Percentiles rank a stretch among this genome's conserved stretches.
These are phyloP conservation scores for Rhazya stricta DNA, from an alignment of 257 asterid species.

Conservation along the genomic window DNA sequence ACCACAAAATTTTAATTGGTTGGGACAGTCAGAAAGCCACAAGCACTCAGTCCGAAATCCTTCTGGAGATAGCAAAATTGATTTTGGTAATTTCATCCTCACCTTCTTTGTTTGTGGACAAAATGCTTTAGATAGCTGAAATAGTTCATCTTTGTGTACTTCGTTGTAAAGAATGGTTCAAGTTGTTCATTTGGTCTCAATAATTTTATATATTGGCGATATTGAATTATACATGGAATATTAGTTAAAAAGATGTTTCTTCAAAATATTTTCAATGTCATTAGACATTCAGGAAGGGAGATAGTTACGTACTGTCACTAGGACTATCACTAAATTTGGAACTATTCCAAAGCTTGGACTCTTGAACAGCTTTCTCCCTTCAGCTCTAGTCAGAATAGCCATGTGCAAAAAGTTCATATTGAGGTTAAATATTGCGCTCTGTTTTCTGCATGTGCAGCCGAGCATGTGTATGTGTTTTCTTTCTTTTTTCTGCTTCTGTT, in stretches of 20 bases:
- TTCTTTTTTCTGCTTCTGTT: not conserved
- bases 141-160: not conserved
- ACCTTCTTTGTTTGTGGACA: conserved; percentile 4
- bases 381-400: not conserved
- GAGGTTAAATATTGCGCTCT: not conserved
- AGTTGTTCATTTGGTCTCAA: not conserved
- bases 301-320: not conserved
- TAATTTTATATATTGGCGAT: not conserved
- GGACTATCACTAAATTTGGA: not conserved
- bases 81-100: conserved; percentile 45
- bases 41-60: conserved; percentile 32
- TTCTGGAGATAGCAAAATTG: conserved; percentile 32
- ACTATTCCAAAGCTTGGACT: not conserved
- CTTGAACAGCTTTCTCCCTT: not conserved
- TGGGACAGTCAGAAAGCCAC: conserved; percentile 35
- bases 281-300: conserved; percentile 2
- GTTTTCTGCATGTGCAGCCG: not conserved
- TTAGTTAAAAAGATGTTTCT: not conserved
- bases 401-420: not conserved
- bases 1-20: conserved; percentile 59
- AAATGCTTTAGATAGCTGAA: not conserved
- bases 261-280: conserved; percentile 1
- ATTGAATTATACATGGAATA: not conserved
- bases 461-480: not conserved
- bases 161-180: not conserved